Conservation (phyloP, 371 early-diverging fungal species). For the Scutellospora calospora region DNA sequence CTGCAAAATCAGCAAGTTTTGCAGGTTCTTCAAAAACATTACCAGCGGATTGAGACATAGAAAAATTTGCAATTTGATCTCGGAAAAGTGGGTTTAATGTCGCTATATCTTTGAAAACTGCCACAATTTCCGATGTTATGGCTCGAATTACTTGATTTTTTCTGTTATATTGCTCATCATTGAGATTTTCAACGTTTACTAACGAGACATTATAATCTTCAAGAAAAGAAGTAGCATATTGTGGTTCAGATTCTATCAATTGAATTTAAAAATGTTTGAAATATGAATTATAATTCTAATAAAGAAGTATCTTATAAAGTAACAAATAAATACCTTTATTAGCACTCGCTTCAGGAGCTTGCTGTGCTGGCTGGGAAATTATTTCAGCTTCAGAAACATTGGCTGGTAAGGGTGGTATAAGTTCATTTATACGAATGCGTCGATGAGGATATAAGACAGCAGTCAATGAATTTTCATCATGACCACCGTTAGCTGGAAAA, state of each 20-base stretch:
- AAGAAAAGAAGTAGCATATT: conserved; percentile 63
- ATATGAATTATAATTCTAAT: background rate
- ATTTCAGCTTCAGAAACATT: conserved; percentile 47
- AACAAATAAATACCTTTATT: conserved; percentile 1
- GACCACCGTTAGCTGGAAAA: conserved; percentile 85
- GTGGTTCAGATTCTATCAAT: conserved; percentile 42
- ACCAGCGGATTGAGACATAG: conserved; percentile 94
- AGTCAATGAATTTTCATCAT: conserved; percentile 85
- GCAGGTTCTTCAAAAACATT: conserved; percentile 95
- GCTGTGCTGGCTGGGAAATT: conserved; percentile 39
- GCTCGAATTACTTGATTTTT: conserved; percentile 90
- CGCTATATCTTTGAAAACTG: conserved; percentile 95
- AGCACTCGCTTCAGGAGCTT: background rate
- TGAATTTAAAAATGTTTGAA: conserved; percentile 32
- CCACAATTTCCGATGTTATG: conserved; percentile 94
- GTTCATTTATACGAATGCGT: conserved; percentile 81
- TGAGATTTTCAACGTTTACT: conserved; percentile 85
- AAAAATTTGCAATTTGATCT: conserved; percentile 96
- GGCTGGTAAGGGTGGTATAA: conserved; percentile 59
- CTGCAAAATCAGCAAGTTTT: conserved; percentile 95
- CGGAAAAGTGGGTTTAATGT: conserved; percentile 92
- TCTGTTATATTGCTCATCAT: conserved; percentile 84
- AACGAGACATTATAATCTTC: conserved; percentile 82
- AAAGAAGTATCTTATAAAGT: conserved; percentile 23
- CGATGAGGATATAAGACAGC: conserved; percentile 96